phyloP scores from a whole-genome alignment of 306 rosid genomes.

The Gastrolobium bilobum region DNA sequence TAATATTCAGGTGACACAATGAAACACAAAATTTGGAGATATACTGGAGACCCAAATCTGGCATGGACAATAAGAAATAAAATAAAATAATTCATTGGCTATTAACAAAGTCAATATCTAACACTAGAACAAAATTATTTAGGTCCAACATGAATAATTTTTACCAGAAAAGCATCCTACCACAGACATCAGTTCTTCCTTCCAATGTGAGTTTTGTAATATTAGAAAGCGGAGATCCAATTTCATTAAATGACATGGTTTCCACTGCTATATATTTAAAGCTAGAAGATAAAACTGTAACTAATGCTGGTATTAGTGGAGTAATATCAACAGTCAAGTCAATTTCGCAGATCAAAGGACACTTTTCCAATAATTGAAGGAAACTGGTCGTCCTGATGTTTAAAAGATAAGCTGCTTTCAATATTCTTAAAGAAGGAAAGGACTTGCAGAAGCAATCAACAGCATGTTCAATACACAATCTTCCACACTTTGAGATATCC shows the following conservation, averaged over 20 bases:
- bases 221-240: conserved; percentile 55
- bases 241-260: conserved; percentile 48
- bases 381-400: conserved; percentile 56
- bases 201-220: conserved; percentile 74
- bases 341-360: conserved; percentile 66
- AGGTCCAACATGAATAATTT: conserved; percentile 2
- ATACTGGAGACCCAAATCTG: conserved; percentile 72
- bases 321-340: conserved; percentile 77
- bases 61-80: conserved; percentile 32
- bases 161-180: conserved; percentile 61
- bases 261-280: conserved; percentile 41
- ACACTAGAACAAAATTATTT: conserved; percentile 16
- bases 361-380: conserved; percentile 62
- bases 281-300: conserved; percentile 57
- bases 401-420: conserved; percentile 75
- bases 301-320: conserved; percentile 66
- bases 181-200: conserved; percentile 79
- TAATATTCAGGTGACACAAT: conserved; percentile 71
- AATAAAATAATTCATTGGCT: neutral
- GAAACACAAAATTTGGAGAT: conserved; percentile 68
- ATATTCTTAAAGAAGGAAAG: conserved; percentile 71
- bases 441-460: conserved; percentile 69
- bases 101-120: neutral
- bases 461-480: conserved; percentile 66
- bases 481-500: conserved; percentile 79